phyloP scores from a whole-genome alignment of 106 monocot species.

The Hemerocallis citrina region DNA sequence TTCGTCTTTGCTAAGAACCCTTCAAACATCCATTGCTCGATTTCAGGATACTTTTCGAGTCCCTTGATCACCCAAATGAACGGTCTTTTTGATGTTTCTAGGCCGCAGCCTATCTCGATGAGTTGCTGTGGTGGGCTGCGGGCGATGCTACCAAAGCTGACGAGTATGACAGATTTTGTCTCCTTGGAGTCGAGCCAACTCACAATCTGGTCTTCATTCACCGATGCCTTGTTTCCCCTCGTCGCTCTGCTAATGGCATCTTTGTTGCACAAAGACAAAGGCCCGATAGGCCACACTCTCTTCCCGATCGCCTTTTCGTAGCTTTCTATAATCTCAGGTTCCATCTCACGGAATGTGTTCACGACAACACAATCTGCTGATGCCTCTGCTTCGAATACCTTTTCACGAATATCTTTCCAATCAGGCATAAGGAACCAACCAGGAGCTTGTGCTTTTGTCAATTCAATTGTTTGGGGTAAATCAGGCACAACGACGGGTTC shows the following conservation, averaged over 20 bases:
- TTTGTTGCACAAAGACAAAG: slow-evolving; percentile 20
- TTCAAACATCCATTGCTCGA: background rate
- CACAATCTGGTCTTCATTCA: slow-evolving; percentile 2
- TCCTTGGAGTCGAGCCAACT: slow-evolving; percentile 31
- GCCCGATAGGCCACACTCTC: slow-evolving; percentile 32
- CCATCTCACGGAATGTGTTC: background rate
- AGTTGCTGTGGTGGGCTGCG: slow-evolving; percentile 1
- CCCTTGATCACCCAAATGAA: slow-evolving; percentile 26
- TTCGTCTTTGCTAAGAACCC: background rate
- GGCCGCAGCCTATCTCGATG: background rate
- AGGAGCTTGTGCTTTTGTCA: slow-evolving; percentile 16
- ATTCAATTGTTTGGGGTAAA: slow-evolving; percentile 20
- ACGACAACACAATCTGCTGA: background rate
- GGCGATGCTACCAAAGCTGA: slow-evolving; percentile 20
- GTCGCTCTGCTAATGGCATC: background rate
- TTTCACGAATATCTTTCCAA: background rate
- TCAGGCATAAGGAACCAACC: background rate
- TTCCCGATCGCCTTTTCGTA: slow-evolving; percentile 10
- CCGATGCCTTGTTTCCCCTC: slow-evolving; percentile 9
- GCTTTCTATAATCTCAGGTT: background rate
- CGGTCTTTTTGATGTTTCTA: background rate
- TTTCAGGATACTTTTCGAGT: background rate
- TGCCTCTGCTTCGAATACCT: background rate
- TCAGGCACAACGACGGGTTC: slow-evolving; percentile 24
- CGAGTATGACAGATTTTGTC: slow-evolving; percentile 20